A percentile compares a stretch with the other conserved stretches of the same genome.
Conservation (phyloP, 2,329 filamentous ascomycete species). For the Aspergillus sergii region DNA sequence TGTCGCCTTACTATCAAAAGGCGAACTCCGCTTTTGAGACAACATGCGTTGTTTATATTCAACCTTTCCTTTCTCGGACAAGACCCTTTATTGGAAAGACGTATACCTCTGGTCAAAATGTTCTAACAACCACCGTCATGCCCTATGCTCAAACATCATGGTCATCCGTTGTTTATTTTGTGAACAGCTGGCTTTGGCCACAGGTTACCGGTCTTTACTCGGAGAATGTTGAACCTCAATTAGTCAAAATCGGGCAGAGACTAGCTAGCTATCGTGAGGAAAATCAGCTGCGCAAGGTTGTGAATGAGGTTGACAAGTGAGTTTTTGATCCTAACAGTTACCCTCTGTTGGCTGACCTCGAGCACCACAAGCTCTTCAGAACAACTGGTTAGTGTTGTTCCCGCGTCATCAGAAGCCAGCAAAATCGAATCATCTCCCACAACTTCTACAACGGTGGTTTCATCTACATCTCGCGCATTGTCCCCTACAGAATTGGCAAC, state of each 20-base stretch:
- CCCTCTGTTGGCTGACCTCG: constrained; percentile 13
- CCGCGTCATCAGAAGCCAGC: constrained; percentile 20
- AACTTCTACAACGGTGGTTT: constrained; percentile 30
- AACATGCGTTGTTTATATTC: constrained; percentile 55
- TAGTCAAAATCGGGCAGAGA: constrained; percentile 87
- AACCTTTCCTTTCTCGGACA: constrained; percentile 74
- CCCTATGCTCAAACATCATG: constrained; percentile 73
- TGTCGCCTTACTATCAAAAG: constrained; percentile 75
- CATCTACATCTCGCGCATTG: constrained; percentile 35
- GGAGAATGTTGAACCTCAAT: constrained; percentile 92
- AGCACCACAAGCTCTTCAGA: constrained; percentile 21
- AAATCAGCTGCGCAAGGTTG: constrained; percentile 62
- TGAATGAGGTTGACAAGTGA: constrained; percentile 57
- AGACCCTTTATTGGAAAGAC: constrained; percentile 72
- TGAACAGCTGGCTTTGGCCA: constrained; percentile 79
- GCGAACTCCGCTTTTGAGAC: constrained; percentile 60
- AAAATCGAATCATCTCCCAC: constrained; percentile 23
- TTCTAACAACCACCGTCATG: constrained; percentile 69
- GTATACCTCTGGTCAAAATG: constrained; percentile 67
- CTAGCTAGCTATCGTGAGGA: constrained; percentile 67
- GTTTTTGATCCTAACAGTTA: not conserved
- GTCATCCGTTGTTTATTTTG: constrained; percentile 69
- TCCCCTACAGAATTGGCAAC: constrained; percentile 48
- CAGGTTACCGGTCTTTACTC: constrained; percentile 77
- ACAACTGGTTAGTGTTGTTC: constrained; percentile 26